These are phyloP conservation scores for Russula compacta DNA, from an alignment of 768 basidiomycete genomes.

Conservation along the genomic window DNA sequence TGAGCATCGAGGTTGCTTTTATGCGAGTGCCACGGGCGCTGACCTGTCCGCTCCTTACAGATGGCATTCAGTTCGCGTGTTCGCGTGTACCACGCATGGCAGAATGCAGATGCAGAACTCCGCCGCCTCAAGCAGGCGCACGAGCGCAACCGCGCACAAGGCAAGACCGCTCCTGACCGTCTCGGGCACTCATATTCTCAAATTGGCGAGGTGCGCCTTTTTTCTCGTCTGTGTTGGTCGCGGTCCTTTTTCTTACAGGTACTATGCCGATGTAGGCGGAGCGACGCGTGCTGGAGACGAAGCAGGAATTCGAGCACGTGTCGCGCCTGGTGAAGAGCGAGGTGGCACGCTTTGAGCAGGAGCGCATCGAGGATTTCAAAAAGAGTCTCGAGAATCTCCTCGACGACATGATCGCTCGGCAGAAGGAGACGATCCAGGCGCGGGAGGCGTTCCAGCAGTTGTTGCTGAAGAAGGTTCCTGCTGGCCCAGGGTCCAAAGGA, in stretches of 20 bases:
- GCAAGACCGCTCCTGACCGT: constrained; percentile 60
- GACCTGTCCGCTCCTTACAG: constrained; percentile 30
- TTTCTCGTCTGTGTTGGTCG: neutral
- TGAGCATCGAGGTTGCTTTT: constrained; percentile 30
- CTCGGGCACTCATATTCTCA: constrained; percentile 65
- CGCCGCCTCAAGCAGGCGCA: constrained; percentile 64
- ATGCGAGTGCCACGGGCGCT: neutral
- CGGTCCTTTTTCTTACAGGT: neutral
- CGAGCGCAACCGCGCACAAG: constrained; percentile 75
- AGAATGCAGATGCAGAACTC: constrained; percentile 66
- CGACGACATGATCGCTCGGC: constrained; percentile 76
- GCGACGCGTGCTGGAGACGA: constrained; percentile 70
- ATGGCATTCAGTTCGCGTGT: constrained; percentile 83
- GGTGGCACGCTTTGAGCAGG: constrained; percentile 84
- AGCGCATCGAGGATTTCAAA: constrained; percentile 91
- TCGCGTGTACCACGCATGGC: constrained; percentile 75
- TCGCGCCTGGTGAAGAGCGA: constrained; percentile 86
- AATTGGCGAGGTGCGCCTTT: constrained; percentile 61
- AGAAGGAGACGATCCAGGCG: constrained; percentile 52
- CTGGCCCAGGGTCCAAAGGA: constrained; percentile 5
- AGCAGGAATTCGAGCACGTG: constrained; percentile 82
- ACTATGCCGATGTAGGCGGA: constrained; percentile 51
- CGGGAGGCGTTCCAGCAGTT: constrained; percentile 18
- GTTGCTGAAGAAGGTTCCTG: constrained; percentile 16
- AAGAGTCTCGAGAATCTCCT: constrained; percentile 71